Evolutionary conservation across 2,329 filamentous ascomycete species (phyloP), one percentile per base, ranked within the genome.

Genomic region (Claviceps maximensis): DNA sequence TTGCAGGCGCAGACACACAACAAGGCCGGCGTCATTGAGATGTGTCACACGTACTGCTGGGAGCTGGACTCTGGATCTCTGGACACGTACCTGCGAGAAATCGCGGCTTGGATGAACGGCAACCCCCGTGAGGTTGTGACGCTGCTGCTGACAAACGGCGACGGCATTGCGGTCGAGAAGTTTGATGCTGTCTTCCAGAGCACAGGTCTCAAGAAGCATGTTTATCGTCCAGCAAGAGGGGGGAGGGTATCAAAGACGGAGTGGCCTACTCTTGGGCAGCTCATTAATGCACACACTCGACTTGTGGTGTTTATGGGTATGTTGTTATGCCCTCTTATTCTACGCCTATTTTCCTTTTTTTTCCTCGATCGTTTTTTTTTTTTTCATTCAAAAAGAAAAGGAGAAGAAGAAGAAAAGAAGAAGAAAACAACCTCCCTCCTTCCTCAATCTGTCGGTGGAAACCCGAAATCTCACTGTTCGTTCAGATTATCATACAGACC

Each of bases 231-330:
- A 0, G 65, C 82, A 0, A 65, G 23, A 8, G 13, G 71, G 9
- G 61, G 63, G 29, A 57, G 55, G 13, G 58, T 76, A 44, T 60
- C 62, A n/a, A 60, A 74, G 36, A 61, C 76, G 50, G 75, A 76
- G 59, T 74, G 88, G 87, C 86, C 86, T 66, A 89, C 86, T 0
- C 71, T 90, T 15, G 75, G 81, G 59, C 65, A 76, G 19, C 67
- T 91, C 54, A 86, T 90, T 58, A 69, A 76, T 25, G 71, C 73
- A 40, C 74, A 75, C 47, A 85, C 76, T 9, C 76, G 86, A 17
- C 71, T 91, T 1, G 68, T 90, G 47, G 79, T 84, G 25, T 90
- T 89, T 57, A 80, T 90, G 64, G 83, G 84, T 69, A 70, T 49
- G 67, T 15, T 45, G 1, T 42, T 10, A n/a, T 44, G 17, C 27